Evolutionary conservation across 768 basidiomycete species (phyloP), one percentile per base, ranked within the genome.

Genomic region (Amanita pallidorosea): DNA sequence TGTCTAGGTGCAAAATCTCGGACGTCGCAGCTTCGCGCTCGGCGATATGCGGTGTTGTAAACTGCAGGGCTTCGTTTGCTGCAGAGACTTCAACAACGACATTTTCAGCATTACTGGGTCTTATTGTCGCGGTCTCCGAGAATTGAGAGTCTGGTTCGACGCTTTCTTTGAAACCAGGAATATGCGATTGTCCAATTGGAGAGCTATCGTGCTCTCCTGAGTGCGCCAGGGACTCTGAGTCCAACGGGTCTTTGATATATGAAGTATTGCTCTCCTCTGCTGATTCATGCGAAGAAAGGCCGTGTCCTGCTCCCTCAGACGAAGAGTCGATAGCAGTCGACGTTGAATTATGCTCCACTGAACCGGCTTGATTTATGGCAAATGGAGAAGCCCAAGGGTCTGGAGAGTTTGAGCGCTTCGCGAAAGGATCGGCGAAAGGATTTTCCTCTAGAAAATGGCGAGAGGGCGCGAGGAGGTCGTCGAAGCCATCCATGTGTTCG

Each of bases 301-400:
- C 41, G 15, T 51, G 27, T 7, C 20, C 33, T 34, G n/a, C 25
- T 25, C 36, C 43, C 9, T 31, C 29, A 15, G 36, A 44, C 15
- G 33, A 22, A n/a, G 33, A 17, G 5, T 47, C 38, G 45, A 54
- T 51, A 31, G 56, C 45, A 34, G 54, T 56, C 33, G 59, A 2
- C 17, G 43, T 57, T 23, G 55, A 43, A 61, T 61, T 54, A 61
- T 64, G 52, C 4, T 57, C 61, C 40, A 59, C 63, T 40, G 42
- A 23, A 43, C 61, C 55, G 56, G 66, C 34, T 40, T 64, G 54
- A 55, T 60, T 60, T 41, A 60, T 61, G 38, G 70, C 70, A 54
- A 73, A 80, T 35, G 78, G 81, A 52, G 74, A 76, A 4, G 82
- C 69, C 86, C 86, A 89, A 56, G 86, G 86, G 63, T 88, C 86